Evolutionary conservation across 2,329 filamentous ascomycete genomes (phyloP), one percentile per base, ranked within the genome.

Genomic region (Rhytidhysteron rufulum): DNA sequence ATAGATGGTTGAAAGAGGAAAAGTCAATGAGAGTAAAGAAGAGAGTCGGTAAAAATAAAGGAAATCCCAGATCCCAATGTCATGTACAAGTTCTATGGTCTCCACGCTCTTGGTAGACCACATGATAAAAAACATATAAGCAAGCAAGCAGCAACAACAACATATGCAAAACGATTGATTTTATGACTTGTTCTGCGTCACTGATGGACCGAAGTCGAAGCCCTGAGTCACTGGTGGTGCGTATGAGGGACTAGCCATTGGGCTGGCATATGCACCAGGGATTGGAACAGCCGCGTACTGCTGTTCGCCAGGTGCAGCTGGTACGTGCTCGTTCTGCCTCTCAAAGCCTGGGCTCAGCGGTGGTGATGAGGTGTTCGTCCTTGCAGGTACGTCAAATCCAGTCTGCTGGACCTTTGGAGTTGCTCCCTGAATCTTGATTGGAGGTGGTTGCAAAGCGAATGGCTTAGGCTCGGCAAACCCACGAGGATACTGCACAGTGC

Each of bases 401-500:
- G 73, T 74, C 55, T 84, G 80, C 29, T 70, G 67, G 39, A 78
- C 67, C 66, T 81, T 86, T 20, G 88, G 88, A 0, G 87, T 93
- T 5, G 88, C 83, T 41, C 80, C 78, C 39, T 86, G 86, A 34
- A 89, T 79, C 63, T 85, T 88, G 64, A 76, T 75, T 0, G 91
- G 91, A 30, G 91, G 89, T 15, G 89, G 75, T 71, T 95, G 88
- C 31, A 97, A 81, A 60, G 86, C 83, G 76, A 97, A 96, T n/a
- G 81, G 74, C 50, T 74, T 78, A 42, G 50, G 71, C 59, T 51
- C 73, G 52, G 48, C 72, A 66, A 56, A 71, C 57, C 46, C 75
- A 66, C 59, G 60, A 11, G 63, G 63, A 46, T 57, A 65, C 37
- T 65, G 61, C 6, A 65, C 56, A 50, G 48, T 56, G 18, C 54